Base-by-base conservation (phyloP, 1,139 yeast genomes). In the Debaryomyces sp. region DNA sequence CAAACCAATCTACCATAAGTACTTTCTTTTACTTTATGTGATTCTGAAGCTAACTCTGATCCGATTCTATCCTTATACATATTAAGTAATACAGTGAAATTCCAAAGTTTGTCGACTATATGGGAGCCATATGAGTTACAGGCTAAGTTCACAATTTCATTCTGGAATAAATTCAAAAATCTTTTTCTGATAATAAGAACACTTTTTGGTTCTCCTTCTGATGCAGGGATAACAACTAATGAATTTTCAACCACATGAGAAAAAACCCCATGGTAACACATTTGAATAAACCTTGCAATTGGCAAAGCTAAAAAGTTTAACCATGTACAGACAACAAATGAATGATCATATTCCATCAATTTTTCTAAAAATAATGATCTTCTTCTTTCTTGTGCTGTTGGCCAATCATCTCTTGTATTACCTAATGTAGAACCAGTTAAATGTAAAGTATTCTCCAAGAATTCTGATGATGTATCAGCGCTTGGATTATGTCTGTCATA, bases 101-200 rank as follows among this genome's bases (percentile, higher is more conserved):
- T 68, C 96, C 97, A 91, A 47, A 89, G 73, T 52, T 82, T 82
- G 67, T 94, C 99, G 41, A 91, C 87, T 38, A 92, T 81, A 63
- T 92, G 98, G 2, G 97, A 91, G 0, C 96, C 98, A 56, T 90
- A 89, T 0, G 96, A 89, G 61, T 92, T 88, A 60, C 96, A 85
- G 0, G 96, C 78, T 54, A 94, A 74, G 8, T 74, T 80, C 22
- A 78, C 84, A 32, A 82, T 73, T 35, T 75, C 69, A 46, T 69
- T 68, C 49, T 81, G 80, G 52, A 94, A 75, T 13, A 78, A 70
- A 62, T 92, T 91, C 52, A 92, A 71, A 34, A 92, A 66, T 59
- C 92, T 82, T 59, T 96, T 84, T 54, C 84, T 75, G 34, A 88
- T 71, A 32, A 80, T 70, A 30, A 80, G 81, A 9, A 78, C 73